phyloP scores from a whole-genome alignment of 495 filamentous ascomycete genomes.

The Aspergillus hancockii region DNA sequence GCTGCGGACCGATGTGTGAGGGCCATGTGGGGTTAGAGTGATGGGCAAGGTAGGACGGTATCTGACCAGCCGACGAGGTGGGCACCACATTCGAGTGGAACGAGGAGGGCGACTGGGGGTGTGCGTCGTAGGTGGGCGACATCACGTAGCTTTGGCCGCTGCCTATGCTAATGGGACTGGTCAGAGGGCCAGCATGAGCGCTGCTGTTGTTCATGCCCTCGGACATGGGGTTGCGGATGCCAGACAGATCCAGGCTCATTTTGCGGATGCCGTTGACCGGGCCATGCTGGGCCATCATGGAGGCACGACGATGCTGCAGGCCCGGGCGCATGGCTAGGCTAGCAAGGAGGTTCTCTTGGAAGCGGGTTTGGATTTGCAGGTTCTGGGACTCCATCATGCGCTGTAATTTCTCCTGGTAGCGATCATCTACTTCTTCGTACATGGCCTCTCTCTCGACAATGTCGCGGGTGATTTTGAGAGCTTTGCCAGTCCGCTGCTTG shows the following conservation, averaged over 20 bases:
- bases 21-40: conserved; percentile 21
- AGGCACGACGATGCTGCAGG: conserved; percentile 23
- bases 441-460: conserved; percentile 93
- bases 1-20: conserved; percentile 12
- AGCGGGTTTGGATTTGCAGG: conserved; percentile 43
- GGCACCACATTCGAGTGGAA: conserved; percentile 16
- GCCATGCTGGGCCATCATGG: conserved; percentile 29
- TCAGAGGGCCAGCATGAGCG: conserved; percentile 27
- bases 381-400: conserved; percentile 46
- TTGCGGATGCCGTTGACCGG: conserved; percentile 38
- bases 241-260: conserved; percentile 45
- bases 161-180: conserved; percentile 27
- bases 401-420: conserved; percentile 47
- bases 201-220: conserved; percentile 28
- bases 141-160: conserved; percentile 30
- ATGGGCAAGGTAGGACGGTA: conserved; percentile 33
- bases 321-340: conserved; percentile 30
- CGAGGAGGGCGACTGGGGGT: conserved; percentile 27
- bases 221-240: conserved; percentile 33
- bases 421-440: conserved; percentile 95
- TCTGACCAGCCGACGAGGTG: conserved; percentile 26
- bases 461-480: conserved; percentile 79
- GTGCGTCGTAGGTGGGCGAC: conserved; percentile 32
- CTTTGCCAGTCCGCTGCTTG: conserved; percentile 83
- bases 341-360: conserved; percentile 42